These are phyloP conservation scores for Royoungia palumana DNA, from an alignment of 768 basidiomycete genomes.

Conservation along the genomic window DNA sequence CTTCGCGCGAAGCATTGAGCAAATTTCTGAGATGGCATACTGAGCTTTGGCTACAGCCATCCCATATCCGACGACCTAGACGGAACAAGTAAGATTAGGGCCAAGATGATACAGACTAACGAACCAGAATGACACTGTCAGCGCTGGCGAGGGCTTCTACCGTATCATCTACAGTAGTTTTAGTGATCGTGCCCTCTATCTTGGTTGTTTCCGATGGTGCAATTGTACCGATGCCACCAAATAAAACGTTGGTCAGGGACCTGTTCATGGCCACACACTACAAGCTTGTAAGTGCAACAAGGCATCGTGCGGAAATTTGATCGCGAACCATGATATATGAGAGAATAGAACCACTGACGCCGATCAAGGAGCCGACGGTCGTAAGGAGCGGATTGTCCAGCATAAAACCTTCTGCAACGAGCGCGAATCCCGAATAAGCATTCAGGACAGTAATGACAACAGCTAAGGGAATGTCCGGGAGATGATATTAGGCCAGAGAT, in stretches of 20 bases:
- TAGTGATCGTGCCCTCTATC: conserved; percentile 80
- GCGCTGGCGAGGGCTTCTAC: conserved; percentile 75
- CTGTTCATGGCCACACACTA: conserved; percentile 94
- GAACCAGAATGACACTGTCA: conserved; percentile 78
- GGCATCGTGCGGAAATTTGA: background rate
- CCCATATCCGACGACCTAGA: conserved; percentile 78
- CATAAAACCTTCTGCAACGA: conserved; percentile 93
- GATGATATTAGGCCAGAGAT: conserved; percentile 3
- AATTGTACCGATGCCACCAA: conserved; percentile 74
- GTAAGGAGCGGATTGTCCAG: conserved; percentile 81
- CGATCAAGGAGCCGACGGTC: conserved; percentile 82
- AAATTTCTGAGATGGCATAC: conserved; percentile 74
- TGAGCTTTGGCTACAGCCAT: conserved; percentile 94
- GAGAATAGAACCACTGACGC: conserved; percentile 86
- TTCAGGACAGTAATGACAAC: conserved; percentile 90
- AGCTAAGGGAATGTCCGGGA: conserved; percentile 40
- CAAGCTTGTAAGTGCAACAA: conserved; percentile 6
- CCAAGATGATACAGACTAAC: background rate
- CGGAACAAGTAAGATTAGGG: conserved; percentile 5
- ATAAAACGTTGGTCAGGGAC: conserved; percentile 79
- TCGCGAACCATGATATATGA: conserved; percentile 84
- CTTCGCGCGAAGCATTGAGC: conserved; percentile 64
- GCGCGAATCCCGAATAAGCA: conserved; percentile 87
- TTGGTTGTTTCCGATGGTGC: conserved; percentile 57
- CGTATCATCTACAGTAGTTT: conserved; percentile 77